Percentiles rank a stretch among this genome's conserved stretches.
Conservation (phyloP, 1,139 yeast genomes). For the Sugiyamaella castrensis region DNA sequence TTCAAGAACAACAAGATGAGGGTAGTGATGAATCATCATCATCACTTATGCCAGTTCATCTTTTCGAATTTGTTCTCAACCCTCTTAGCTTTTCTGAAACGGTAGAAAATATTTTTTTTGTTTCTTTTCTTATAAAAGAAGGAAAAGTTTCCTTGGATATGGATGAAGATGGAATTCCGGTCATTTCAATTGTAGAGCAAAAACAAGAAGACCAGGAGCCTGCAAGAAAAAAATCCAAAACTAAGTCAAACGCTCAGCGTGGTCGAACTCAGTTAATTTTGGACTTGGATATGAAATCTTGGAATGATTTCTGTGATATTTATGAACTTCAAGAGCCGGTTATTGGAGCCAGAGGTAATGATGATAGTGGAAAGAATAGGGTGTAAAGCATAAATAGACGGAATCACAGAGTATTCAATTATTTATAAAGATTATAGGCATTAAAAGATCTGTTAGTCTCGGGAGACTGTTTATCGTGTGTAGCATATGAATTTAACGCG, state of each 20-base stretch:
- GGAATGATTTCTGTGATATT: slow-evolving; percentile 46
- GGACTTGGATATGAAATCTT: slow-evolving; percentile 61
- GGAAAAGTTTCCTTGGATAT: slow-evolving; percentile 52
- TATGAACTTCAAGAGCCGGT: slow-evolving; percentile 24
- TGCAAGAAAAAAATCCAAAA: slow-evolving; percentile 30
- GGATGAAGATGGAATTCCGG: slow-evolving; percentile 53
- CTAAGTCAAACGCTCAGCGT: not conserved
- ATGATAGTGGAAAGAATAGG: not conserved
- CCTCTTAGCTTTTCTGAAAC: slow-evolving; percentile 76
- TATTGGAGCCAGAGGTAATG: slow-evolving; percentile 18
- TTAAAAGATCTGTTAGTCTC: too few relatives aligned
- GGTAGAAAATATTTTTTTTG: slow-evolving; percentile 77
- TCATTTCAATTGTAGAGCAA: slow-evolving; percentile 34
- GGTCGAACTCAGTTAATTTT: slow-evolving; percentile 58
- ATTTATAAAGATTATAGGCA: too few relatives aligned
- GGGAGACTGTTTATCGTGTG: too few relatives aligned
- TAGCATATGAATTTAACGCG: too few relatives aligned
- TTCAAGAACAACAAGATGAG: slow-evolving; percentile 5
- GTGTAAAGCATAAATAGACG: too few relatives aligned
- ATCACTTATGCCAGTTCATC: slow-evolving; percentile 46
- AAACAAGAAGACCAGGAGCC: slow-evolving; percentile 33
- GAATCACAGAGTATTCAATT: too few relatives aligned
- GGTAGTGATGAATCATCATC: slow-evolving; percentile 22
- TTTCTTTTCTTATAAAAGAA: slow-evolving; percentile 75
- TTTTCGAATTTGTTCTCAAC: slow-evolving; percentile 66